Evolutionary conservation across 495 filamentous ascomycete species (phyloP).

Genomic region (Xylaria castorea): DNA sequence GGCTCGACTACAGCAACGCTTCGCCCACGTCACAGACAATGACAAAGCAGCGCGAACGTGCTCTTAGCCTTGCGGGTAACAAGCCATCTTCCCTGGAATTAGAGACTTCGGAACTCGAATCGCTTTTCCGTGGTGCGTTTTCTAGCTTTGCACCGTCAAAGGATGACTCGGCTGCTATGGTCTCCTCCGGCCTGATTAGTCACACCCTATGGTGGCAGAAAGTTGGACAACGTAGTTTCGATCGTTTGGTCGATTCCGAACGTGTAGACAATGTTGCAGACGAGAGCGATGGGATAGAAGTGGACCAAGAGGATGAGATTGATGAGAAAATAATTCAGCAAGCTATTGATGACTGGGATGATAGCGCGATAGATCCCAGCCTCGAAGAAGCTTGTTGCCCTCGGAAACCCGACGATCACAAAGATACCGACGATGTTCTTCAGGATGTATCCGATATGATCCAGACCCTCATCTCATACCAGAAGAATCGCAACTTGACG

Average conservation of each 20-base stretch:
- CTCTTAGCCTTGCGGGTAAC: conserved; percentile 69
- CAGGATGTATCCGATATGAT: conserved; percentile 82
- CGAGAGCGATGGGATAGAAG: conserved; percentile 41
- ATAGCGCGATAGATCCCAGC: conserved; percentile 55
- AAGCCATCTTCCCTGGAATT: conserved; percentile 61
- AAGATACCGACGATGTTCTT: conserved; percentile 76
- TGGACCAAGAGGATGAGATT: conserved; percentile 43
- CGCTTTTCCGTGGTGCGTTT: conserved; percentile 80
- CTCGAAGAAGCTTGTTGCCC: conserved; percentile 57
- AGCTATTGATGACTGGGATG: conserved; percentile 57
- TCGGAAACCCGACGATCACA: conserved; percentile 58
- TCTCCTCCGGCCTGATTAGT: conserved; percentile 72
- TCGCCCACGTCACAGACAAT: conserved; percentile 64
- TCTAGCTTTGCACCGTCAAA: conserved; percentile 86
- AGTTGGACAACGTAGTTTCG: conserved; percentile 66
- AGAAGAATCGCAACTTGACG: conserved; percentile 77
- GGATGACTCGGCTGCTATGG: conserved; percentile 77
- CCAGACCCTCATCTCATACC: conserved; percentile 84
- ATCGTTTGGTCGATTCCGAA: conserved; percentile 52
- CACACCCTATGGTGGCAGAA: conserved; percentile 85
- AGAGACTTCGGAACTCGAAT: conserved; percentile 69
- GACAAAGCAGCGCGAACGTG: conserved; percentile 73
- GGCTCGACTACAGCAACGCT: conserved; percentile 71
- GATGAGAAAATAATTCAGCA: conserved; percentile 56
- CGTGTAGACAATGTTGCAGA: conserved; percentile 47